phyloP scores from a whole-genome alignment of 805 yeast genomes.

The Spathaspora gorwiae region DNA sequence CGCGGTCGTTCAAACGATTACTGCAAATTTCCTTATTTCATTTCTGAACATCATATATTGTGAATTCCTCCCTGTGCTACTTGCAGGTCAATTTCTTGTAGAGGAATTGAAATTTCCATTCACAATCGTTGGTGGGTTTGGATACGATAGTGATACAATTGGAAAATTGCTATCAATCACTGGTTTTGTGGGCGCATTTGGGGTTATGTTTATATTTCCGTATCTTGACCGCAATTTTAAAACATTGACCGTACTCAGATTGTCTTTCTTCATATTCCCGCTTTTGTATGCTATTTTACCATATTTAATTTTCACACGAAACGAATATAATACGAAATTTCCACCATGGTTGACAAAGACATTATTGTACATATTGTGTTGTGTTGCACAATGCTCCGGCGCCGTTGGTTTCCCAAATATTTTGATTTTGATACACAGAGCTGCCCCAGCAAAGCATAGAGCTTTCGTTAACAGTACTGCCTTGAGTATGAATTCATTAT shows the following conservation, averaged over 20 bases:
- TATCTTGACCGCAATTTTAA: slow-evolving; percentile 44
- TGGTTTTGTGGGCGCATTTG: slow-evolving; percentile 50
- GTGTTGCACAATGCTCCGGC: slow-evolving; percentile 29
- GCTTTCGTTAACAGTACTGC: slow-evolving; percentile 58
- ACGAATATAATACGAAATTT: slow-evolving; percentile 23
- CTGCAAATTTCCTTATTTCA: slow-evolving; percentile 39
- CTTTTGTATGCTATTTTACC: slow-evolving; percentile 45
- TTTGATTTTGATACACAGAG: slow-evolving; percentile 49
- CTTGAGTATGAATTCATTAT: slow-evolving; percentile 48
- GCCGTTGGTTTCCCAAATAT: slow-evolving; percentile 52
- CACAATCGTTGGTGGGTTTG: slow-evolving; percentile 49
- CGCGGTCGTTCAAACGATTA: slow-evolving; percentile 26
- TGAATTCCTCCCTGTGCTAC: slow-evolving; percentile 53
- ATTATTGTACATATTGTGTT: slow-evolving; percentile 24
- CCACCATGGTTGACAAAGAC: slow-evolving; percentile 16
- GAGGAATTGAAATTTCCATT: slow-evolving; percentile 43
- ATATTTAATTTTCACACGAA: slow-evolving; percentile 41
- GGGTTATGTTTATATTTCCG: slow-evolving; percentile 50
- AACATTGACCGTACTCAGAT: slow-evolving; percentile 41
- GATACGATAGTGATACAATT: slow-evolving; percentile 41
- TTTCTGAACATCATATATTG: slow-evolving; percentile 46
- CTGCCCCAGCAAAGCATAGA: slow-evolving; percentile 49
- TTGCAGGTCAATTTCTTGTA: slow-evolving; percentile 31
- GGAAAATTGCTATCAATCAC: slow-evolving; percentile 49
- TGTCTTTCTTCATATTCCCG: slow-evolving; percentile 40